Evolutionary conservation across 139 green algal genomes (phyloP), one percentile per base, ranked within the genome.

Genomic region (Zygnema cylindricum): DNA sequence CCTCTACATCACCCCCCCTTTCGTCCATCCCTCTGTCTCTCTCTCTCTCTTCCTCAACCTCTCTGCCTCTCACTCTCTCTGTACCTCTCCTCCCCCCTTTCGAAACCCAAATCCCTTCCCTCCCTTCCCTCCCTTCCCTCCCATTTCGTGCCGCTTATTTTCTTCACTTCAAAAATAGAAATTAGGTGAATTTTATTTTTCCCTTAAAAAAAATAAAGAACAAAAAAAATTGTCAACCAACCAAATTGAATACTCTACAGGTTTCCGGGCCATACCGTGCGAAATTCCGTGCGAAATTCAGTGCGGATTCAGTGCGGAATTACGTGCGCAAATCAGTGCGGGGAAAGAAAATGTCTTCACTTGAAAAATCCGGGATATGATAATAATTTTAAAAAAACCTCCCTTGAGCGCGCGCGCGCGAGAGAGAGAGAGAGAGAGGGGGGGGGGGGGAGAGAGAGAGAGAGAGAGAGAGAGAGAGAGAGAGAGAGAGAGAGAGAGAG

Each of bases 391-490:
- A 16, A 63, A 7, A 63, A 63, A 63, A 63, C 49, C 7, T 63
- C 16, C 7, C 16, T 63, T 63, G 16, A 16, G 49, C 16, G 49
- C n/a, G n/a, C n/a, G n/a, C n/a, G n/a, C n/a, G n/a, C n/a, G 49
- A 63, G 49, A 16, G 49, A 63, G 49, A 63, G 49, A 63, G 49
- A 7, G 16, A 16, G 49, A 63, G 49, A 63, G 49, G 7, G 16
- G 49, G 49, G 16, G 16, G 49, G 16, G 49, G 49, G 7, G 49
- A 63, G 16, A 63, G 49, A 63, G 16, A 63, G 71, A 16, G 71
- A 16, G 71, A 79, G 71, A 63, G 16, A 63, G 49, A 63, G 16
- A 63, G 71, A 16, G 71, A 16, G 71, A 79, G 71, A 43, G 71
- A 16, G 71, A 16, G 16, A 43, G 71, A 11, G 71, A 16, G 71